These are phyloP conservation scores for Andrographis paniculata DNA, from an alignment of 305 asterid genomes.

Conservation along the genomic window DNA sequence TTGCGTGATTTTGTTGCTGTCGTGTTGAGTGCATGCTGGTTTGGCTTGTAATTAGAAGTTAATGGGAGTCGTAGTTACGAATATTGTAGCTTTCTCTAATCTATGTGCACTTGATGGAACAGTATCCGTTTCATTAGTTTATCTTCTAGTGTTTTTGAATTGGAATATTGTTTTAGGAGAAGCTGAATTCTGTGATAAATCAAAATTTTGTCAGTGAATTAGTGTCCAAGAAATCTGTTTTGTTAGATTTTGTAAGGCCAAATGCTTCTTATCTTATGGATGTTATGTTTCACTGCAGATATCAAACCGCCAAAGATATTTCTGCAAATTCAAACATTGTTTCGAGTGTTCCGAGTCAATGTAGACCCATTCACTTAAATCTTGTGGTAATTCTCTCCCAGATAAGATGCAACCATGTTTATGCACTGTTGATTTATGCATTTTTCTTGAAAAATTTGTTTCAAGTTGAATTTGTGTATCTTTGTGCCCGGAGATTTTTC, in stretches of 20 bases:
- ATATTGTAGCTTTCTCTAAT: too few relatives aligned
- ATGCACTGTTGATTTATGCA: not conserved
- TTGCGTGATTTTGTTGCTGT: too few relatives aligned
- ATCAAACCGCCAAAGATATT: slow-evolving; percentile 43
- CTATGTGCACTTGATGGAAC: too few relatives aligned
- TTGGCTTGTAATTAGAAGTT: too few relatives aligned
- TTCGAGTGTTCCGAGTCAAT: slow-evolving; percentile 45
- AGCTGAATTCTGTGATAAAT: too few relatives aligned
- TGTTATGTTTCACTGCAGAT: slow-evolving; percentile 37
- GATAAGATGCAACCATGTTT: slow-evolving; percentile 10
- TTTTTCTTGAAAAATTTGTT: not conserved
- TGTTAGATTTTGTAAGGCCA: not conserved
- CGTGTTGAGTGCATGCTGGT: too few relatives aligned
- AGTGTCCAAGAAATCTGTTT: too few relatives aligned
- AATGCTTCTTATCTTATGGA: slow-evolving; percentile 1
- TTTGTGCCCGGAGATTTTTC: slow-evolving; percentile 7
- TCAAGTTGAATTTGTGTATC: slow-evolving; percentile 4
- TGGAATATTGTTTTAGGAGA: too few relatives aligned
- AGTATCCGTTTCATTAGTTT: too few relatives aligned
- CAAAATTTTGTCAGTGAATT: too few relatives aligned
- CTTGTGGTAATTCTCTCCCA: slow-evolving; percentile 57
- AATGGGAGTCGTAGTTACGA: not conserved
- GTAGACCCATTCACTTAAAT: slow-evolving; percentile 73
- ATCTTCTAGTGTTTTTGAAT: too few relatives aligned
- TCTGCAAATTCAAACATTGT: slow-evolving; percentile 35